These are phyloP conservation scores for Cytospora paraplurivora DNA, from an alignment of 2,329 filamentous ascomycete genomes.

Conservation along the genomic window DNA sequence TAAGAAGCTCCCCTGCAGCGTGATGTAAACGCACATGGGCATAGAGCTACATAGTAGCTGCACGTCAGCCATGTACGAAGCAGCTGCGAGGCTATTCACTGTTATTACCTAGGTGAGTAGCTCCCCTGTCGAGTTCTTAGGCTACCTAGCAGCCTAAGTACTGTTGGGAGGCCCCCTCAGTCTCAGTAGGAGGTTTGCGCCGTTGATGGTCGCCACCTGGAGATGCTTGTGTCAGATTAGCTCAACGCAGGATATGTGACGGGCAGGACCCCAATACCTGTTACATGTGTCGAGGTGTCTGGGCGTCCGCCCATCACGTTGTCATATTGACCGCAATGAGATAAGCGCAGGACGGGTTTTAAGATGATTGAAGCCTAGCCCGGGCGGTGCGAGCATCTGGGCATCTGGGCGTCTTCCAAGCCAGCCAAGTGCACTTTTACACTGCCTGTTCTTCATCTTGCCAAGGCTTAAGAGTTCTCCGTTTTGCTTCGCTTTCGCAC, in stretches of 20 bases:
- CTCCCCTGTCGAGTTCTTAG: too few relatives aligned
- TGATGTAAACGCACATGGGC: background rate
- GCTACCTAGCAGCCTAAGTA: too few relatives aligned
- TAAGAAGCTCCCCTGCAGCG: conserved; percentile 1
- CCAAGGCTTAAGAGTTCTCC: too few relatives aligned
- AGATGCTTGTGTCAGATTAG: background rate
- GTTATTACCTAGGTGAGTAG: too few relatives aligned
- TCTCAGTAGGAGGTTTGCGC: too few relatives aligned
- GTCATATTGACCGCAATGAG: conserved; percentile 3
- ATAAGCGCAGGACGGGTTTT: conserved; percentile 19
- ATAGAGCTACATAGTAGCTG: background rate
- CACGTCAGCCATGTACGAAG: too few relatives aligned
- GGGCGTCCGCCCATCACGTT: background rate
- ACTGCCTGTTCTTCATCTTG: background rate
- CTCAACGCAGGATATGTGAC: background rate
- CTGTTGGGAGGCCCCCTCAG: background rate
- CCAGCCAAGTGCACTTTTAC: background rate
- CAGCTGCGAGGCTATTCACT: too few relatives aligned
- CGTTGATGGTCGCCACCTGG: too few relatives aligned
- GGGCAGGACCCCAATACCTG: background rate
- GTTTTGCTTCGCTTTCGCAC: too few relatives aligned
- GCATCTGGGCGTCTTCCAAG: background rate
- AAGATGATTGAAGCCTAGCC: conserved; percentile 17
- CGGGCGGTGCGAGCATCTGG: background rate
- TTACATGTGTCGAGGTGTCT: background rate